phyloP scores from a whole-genome alignment of 1,284 basidiomycete species.

The Omphalotus olearius region DNA sequence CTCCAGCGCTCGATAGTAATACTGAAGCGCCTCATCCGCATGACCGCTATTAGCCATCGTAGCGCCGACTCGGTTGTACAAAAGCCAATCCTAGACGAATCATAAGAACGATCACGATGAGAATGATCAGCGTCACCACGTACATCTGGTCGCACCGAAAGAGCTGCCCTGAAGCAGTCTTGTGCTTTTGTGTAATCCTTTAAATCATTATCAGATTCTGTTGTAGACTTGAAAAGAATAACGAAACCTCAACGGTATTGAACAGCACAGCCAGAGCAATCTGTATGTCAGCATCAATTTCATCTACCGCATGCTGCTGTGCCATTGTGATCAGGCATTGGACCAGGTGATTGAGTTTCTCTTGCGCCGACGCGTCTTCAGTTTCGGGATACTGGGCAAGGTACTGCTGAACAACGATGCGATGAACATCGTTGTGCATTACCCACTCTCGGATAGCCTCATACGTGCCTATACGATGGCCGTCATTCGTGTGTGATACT shows the following conservation, averaged over 20 bases:
- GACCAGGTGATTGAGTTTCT: slow-evolving; percentile 48
- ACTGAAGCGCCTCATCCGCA: slow-evolving; percentile 81
- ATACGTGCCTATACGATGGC: slow-evolving; percentile 68
- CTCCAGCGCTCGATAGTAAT: slow-evolving; percentile 87
- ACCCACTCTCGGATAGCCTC: slow-evolving; percentile 86
- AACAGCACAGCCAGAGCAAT: slow-evolving; percentile 92
- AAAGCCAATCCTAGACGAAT: slow-evolving; percentile 80
- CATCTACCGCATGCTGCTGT: slow-evolving; percentile 41
- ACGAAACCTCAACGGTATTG: slow-evolving; percentile 79
- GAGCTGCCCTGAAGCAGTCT: slow-evolving; percentile 91
- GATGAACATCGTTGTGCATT: slow-evolving; percentile 52
- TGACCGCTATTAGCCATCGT: slow-evolving; percentile 92
- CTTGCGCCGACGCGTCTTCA: slow-evolving; percentile 28
- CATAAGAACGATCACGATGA: slow-evolving; percentile 9
- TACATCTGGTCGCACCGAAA: slow-evolving; percentile 85
- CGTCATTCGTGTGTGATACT: slow-evolving; percentile 92
- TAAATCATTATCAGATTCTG: slow-evolving; percentile 7
- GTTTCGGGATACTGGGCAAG: slow-evolving; percentile 30
- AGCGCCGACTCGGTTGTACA: slow-evolving; percentile 96
- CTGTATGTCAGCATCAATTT: slow-evolving; percentile 91
- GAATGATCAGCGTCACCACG: slow-evolving; percentile 21
- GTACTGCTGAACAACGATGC: slow-evolving; percentile 40
- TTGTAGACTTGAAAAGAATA: not conserved
- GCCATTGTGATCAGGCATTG: slow-evolving; percentile 69
- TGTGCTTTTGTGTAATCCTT: slow-evolving; percentile 89